Base-by-base conservation (phyloP, 139 green algal species). In the Micractinium sp. region DNA sequence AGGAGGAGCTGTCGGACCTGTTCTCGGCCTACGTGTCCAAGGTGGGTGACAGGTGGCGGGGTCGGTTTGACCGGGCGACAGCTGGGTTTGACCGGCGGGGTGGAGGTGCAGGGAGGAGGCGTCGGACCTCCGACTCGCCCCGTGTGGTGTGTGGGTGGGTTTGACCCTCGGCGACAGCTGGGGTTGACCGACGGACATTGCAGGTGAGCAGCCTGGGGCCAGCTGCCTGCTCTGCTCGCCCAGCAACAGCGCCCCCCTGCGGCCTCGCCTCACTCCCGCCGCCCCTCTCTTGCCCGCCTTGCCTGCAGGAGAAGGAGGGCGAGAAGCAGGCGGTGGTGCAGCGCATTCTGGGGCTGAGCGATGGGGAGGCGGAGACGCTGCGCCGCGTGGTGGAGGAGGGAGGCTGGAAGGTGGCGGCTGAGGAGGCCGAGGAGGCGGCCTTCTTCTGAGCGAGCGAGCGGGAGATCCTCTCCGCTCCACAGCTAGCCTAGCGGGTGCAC, bases 1-100 rank as follows among this genome's bases (percentile, higher is more conserved):
- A 47, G 73, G 93, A 94, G 53, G 97, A 99, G 94, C 86, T 99
- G 82, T 84, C 93, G 78, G 96, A 99, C 85, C 85, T 99, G 33
- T 99, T 93, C 89, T 90, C 74, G 25, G 78, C 91, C 18, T 98
- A 96, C 91, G 92, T 93, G 41, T 81, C 71, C 25, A 93, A 93
- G 93, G 94, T 91, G 86, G 35, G 53, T 12, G 14, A 74, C 14
- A 7, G 47, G 20, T 22, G n/a, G 3, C 35, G 33, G 16, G 56
- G n/a, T n/a, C n/a, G n/a, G n/a, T n/a, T n/a, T n/a, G n/a, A n/a
- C n/a, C n/a, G n/a, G n/a, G n/a, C n/a, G n/a, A n/a, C n/a, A n/a
- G n/a, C n/a, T n/a, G n/a, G n/a, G n/a, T n/a, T n/a, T n/a, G n/a
- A n/a, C n/a, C n/a, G n/a, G n/a, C n/a, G n/a, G n/a, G n/a, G n/a